Percentiles rank a stretch among this genome's conserved stretches.
These are phyloP conservation scores for Juglanconis oblonga DNA, from an alignment of 2,329 filamentous ascomycete species.

Conservation along the genomic window DNA sequence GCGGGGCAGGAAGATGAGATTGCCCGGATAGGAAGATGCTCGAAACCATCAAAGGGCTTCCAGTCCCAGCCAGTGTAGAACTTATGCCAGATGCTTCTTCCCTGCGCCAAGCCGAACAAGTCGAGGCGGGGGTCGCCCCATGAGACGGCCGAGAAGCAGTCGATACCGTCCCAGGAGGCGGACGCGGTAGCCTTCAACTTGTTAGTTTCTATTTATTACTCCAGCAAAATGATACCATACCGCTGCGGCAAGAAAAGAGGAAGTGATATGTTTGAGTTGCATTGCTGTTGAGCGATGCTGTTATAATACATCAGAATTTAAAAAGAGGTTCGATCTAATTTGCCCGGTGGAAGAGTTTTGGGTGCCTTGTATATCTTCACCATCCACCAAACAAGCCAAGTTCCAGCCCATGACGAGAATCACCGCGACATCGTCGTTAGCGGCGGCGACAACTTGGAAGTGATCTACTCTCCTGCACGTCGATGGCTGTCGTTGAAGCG, in stretches of 20 bases:
- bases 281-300: too few species aligned
- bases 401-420: neutral
- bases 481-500: too few species aligned
- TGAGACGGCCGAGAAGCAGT: neutral
- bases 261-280: too few species aligned
- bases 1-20: neutral
- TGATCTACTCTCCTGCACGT: neutral
- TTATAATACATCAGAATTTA: too few species aligned
- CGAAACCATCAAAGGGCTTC: neutral
- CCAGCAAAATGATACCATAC: neutral
- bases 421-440: neutral
- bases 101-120: neutral
- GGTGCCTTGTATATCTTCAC: too few species aligned
- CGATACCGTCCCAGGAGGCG: neutral
- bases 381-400: too few species aligned
- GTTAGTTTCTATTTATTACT: neutral
- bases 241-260: neutral
- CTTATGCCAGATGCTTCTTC: neutral
- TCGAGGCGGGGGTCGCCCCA: neutral
- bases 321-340: too few species aligned
- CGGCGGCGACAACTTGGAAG: neutral
- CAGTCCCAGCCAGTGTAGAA: slow-evolving; percentile 3
- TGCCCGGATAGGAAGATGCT: neutral
- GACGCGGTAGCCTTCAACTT: neutral
- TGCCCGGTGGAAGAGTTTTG: too few species aligned